phyloP scores from a whole-genome alignment of 768 basidiomycete genomes.

The Amanita brunnescens region DNA sequence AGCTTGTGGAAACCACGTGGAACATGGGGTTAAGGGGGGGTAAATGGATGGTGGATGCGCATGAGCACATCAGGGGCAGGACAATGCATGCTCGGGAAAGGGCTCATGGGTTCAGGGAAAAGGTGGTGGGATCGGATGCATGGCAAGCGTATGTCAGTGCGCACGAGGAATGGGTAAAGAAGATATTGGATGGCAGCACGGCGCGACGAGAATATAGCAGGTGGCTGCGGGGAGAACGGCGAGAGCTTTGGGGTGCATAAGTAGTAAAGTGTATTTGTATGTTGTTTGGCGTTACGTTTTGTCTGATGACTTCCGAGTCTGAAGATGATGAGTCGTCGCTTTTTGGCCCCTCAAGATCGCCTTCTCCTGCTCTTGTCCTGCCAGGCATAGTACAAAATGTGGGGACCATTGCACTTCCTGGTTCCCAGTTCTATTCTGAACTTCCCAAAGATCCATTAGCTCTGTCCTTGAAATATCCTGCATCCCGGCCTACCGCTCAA shows the following conservation, averaged over 20 bases:
- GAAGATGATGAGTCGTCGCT: conserved; percentile 57
- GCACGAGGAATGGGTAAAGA: conserved; percentile 23
- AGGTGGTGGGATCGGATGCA: conserved; percentile 23
- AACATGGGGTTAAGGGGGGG: conserved; percentile 35
- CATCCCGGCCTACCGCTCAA: conserved; percentile 14
- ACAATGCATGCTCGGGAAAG: conserved; percentile 35
- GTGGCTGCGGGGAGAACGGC: neutral
- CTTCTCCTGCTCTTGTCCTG: conserved; percentile 50
- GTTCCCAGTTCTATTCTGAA: conserved; percentile 87
- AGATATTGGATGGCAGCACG: conserved; percentile 13
- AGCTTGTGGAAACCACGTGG: conserved; percentile 5
- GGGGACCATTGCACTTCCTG: conserved; percentile 98
- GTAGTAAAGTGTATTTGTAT: neutral
- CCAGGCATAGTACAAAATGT: conserved; percentile 72
- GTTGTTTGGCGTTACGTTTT: neutral
- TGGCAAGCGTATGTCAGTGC: conserved; percentile 24
- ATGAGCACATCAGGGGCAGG: conserved; percentile 30
- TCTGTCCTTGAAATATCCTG: conserved; percentile 41
- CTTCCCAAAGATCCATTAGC: conserved; percentile 73
- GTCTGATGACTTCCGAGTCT: neutral
- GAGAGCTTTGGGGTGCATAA: neutral
- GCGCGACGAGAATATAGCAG: neutral
- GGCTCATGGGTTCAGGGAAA: conserved; percentile 33
- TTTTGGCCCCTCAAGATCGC: conserved; percentile 75
- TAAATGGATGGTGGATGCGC: conserved; percentile 34